Evolutionary conservation across 495 filamentous ascomycete species (phyloP), one percentile per base, ranked within the genome.

Genomic region (Hyaloscypha finlandica): DNA sequence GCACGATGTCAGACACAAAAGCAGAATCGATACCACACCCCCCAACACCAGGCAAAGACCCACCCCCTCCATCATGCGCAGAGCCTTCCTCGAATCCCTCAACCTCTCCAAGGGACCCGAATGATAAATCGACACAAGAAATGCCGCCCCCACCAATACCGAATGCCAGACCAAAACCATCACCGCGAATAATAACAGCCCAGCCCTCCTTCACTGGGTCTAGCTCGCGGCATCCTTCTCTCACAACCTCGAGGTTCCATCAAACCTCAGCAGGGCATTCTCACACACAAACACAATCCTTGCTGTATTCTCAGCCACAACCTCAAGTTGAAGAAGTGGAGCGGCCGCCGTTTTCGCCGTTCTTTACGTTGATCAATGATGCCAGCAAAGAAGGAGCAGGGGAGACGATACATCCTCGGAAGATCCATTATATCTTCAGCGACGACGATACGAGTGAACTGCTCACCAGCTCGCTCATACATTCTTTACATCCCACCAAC

Each of bases 381-480:
- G 70, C 80, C 19, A 78, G 76, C 20, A 80, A 77, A 16, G 79
- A 79, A 32, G 83, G 84, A 22, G 31, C 33, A 33, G 54, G 37
- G 20, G 35, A 42, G 12, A 83, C 82, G 9, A 80, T 92, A 77
- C 83, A 94, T 77, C 94, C 96, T 68, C 87, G 88, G 25, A 87
- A 83, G 51, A 88, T 97, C 3, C 92, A 94, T 81, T 98, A 98
- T 79, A 85, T 97, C 67, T 98, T 96, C 79, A 84, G 83, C 69
- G 90, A 94, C 73, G 92, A 96, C 77, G 85, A 88, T 65, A 80
- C 81, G 11, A 83, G 85, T 73, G 89, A 91, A 11, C 79, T 89
- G 54, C 76, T 92, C 35, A 90, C 89, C 8, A 51, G n/a, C 4
- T 48, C 42, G 4, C 42, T 48, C 16, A 48, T 48, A 8, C n/a